These are phyloP conservation scores for Chlamydomonas asymmetrica DNA, from an alignment of 139 green algal genomes.

Conservation along the genomic window DNA sequence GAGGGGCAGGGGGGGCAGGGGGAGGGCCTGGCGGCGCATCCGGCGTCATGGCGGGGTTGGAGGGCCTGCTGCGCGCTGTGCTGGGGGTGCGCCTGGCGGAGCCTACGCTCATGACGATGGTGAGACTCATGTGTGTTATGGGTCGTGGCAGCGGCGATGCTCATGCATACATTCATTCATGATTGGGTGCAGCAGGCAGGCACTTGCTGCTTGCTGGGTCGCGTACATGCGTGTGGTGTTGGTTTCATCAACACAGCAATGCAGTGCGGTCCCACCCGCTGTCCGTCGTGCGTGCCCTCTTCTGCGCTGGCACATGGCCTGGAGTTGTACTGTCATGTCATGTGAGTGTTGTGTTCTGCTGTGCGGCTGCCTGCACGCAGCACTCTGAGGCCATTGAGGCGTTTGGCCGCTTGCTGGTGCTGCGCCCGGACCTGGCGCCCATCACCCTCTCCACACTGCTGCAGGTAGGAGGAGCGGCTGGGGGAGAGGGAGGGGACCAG, in stretches of 20 bases:
- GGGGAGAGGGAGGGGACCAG: too few species aligned
- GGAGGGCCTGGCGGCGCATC: background rate
- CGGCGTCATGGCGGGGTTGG: constrained; percentile 9
- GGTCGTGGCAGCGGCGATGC: too few species aligned
- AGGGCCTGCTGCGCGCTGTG: constrained; percentile 36
- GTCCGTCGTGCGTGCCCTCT: background rate
- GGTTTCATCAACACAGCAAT: too few species aligned
- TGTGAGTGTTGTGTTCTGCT: background rate
- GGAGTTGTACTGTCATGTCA: background rate
- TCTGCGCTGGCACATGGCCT: background rate
- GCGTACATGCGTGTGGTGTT: too few species aligned
- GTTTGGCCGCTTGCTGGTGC: constrained; percentile 34
- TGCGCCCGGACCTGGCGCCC: constrained; percentile 40
- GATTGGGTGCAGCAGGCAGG: too few species aligned
- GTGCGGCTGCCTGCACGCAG: too few species aligned
- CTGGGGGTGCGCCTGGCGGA: constrained; percentile 36
- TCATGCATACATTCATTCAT: too few species aligned
- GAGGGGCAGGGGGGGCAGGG: background rate
- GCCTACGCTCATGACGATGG: constrained; percentile 37
- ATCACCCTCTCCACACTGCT: constrained; percentile 34
- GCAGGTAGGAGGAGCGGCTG: constrained; percentile 30
- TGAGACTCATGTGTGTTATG: too few species aligned
- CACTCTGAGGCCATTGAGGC: constrained; percentile 47
- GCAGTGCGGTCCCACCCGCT: too few species aligned
- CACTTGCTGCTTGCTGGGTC: too few species aligned